Evolutionary conservation across 208 protist genomes (phyloP).

Genomic region (Leishmania tarentolae): DNA sequence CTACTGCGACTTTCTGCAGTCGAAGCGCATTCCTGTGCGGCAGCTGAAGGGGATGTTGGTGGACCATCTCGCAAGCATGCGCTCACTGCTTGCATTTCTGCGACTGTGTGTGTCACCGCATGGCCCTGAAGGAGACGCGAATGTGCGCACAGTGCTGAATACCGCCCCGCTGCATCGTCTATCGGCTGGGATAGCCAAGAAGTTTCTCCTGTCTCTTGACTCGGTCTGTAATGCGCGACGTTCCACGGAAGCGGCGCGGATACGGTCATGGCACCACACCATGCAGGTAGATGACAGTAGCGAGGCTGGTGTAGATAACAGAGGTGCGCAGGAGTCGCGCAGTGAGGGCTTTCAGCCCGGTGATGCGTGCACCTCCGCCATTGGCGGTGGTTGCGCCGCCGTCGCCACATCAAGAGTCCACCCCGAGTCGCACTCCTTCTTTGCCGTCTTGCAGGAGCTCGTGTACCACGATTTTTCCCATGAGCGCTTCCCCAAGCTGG

Average conservation of each 20-base stretch:
- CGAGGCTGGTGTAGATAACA: background rate
- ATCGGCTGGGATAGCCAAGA: slow-evolving; percentile 25
- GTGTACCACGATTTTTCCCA: slow-evolving; percentile 55
- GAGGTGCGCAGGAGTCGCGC: background rate
- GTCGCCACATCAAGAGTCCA: slow-evolving; percentile 6
- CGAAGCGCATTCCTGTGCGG: slow-evolving; percentile 51
- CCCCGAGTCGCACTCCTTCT: slow-evolving; percentile 52
- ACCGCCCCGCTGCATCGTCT: slow-evolving; percentile 47
- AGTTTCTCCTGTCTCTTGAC: slow-evolving; percentile 56
- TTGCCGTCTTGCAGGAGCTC: slow-evolving; percentile 52
- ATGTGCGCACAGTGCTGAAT: slow-evolving; percentile 58
- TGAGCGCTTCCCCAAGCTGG: slow-evolving; percentile 42
- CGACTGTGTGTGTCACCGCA: slow-evolving; percentile 63
- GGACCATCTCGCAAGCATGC: slow-evolving; percentile 43
- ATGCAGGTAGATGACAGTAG: background rate
- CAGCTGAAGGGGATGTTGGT: slow-evolving; percentile 38
- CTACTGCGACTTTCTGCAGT: slow-evolving; percentile 38
- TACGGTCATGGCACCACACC: slow-evolving; percentile 22
- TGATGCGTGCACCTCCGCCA: background rate
- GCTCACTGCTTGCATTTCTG: slow-evolving; percentile 59
- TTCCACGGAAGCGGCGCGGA: slow-evolving; percentile 11
- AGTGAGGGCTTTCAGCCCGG: background rate
- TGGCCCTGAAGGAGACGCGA: slow-evolving; percentile 37
- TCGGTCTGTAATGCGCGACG: slow-evolving; percentile 39
- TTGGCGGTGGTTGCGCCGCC: background rate